Evolutionary conservation across 768 basidiomycete species (phyloP), one percentile per base, ranked within the genome.

Genomic region (Naganishia vaughanmartiniae): DNA sequence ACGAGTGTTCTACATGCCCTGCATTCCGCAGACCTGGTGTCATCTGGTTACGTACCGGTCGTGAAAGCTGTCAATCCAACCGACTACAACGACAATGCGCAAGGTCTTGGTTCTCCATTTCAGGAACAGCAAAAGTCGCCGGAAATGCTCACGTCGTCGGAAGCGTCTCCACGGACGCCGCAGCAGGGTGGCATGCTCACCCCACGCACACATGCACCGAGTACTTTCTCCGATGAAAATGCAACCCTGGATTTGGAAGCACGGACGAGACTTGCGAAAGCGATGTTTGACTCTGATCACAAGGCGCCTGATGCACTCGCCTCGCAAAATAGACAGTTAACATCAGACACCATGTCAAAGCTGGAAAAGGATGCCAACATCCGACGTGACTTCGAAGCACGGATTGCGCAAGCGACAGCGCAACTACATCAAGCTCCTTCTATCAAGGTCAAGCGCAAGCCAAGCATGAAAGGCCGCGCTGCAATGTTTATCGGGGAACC

Each of bases 361-460:
- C 39, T 34, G 9, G 60, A 65, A 11, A 53, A 70, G 11, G 69
- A 70, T 39, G 48, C 42, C 7, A 58, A 70, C 4, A 30, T 65
- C 4, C 58, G 69, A 65, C 48, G 69, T 21, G 69, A 70, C 33
- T 70, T 65, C 19, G 69, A 70, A 60, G 69, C 69, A 7, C 42
- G 69, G 28, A 70, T 70, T 4, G 69, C 69, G 21, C 58, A 70
- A 15, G 69, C 69, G 11, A 70, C 69, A 14, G 69, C 69, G 10
- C 51, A 60, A 46, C 28, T 70, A 12, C 39, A 70, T 9, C 36
- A 65, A 26, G 24, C 36, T 31, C 60, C 69, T 1, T 65, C 60
- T 5, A 31, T 54, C 9, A 31, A 42, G 42, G n/a, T 70, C 9
- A 63, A 34, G 30, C 46, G 69, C 28, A 34, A 46, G 42, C 53